These are phyloP conservation scores for Grifola frondosa DNA, from an alignment of 1,284 basidiomycete species.

Conservation along the genomic window DNA sequence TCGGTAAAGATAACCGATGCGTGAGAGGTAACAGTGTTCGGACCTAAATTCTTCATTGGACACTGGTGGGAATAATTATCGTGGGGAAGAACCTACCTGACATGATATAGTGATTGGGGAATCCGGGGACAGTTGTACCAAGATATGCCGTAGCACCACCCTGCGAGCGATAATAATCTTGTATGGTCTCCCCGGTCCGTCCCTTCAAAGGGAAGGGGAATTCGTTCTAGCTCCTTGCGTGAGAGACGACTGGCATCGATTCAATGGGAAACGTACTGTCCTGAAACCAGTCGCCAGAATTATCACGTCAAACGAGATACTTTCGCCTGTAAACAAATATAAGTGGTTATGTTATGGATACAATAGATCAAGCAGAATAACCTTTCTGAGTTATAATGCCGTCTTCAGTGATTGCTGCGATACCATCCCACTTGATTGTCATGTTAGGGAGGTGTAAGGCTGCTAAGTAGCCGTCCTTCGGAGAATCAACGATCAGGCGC, in stretches of 20 bases:
- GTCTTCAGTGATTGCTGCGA: constrained; percentile 35
- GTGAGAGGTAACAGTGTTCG: constrained; percentile 52
- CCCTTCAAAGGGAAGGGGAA: constrained; percentile 35
- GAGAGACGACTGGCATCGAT: neutral
- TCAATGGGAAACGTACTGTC: neutral
- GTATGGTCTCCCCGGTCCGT: constrained; percentile 29
- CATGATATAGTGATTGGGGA: constrained; percentile 30
- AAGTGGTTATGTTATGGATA: neutral
- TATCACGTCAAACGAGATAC: constrained; percentile 36
- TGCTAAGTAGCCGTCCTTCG: constrained; percentile 37
- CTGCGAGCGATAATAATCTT: constrained; percentile 38
- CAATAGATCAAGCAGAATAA: too few relatives aligned
- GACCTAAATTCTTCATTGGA: constrained; percentile 30
- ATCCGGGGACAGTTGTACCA: constrained; percentile 40
- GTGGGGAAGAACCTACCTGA: constrained; percentile 54
- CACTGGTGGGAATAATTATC: neutral
- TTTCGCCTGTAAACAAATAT: constrained; percentile 30
- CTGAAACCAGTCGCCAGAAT: constrained; percentile 40
- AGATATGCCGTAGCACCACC: constrained; percentile 42
- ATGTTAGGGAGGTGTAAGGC: constrained; percentile 41
- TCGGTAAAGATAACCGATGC: constrained; percentile 51
- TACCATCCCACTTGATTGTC: constrained; percentile 35
- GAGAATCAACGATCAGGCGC: constrained; percentile 36
- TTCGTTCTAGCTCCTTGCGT: constrained; percentile 24
- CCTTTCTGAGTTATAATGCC: constrained; percentile 39